Conservation (phyloP, 495 filamentous ascomycete species). For the Neurospora discreta region DNA sequence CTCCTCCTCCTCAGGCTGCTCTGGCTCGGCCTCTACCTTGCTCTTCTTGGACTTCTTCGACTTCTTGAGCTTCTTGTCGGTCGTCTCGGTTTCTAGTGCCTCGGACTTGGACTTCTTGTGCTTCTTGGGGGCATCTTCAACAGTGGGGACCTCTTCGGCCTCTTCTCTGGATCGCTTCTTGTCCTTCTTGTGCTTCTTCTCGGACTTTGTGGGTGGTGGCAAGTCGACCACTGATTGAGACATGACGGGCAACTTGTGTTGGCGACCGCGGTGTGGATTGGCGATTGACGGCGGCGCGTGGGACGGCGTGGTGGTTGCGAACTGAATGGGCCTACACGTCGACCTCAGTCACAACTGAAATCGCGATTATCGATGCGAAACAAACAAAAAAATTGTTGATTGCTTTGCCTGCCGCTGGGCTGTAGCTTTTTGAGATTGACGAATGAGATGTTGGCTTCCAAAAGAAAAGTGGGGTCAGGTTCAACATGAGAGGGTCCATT, state of each 20-base stretch:
- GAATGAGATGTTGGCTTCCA: neutral
- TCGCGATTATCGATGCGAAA: neutral
- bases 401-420: neutral
- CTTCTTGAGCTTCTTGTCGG: constrained; percentile 7
- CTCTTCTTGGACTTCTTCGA: constrained; percentile 22
- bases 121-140: constrained; percentile 10
- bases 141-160: neutral
- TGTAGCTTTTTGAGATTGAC: fast-evolving
- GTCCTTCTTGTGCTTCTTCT: constrained; percentile 14
- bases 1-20: neutral
- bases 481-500: neutral
- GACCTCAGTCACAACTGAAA: neutral
- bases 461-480: neutral
- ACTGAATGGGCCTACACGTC: neutral
- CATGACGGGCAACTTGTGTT: neutral
- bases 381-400: neutral
- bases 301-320: neutral
- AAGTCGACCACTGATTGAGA: neutral
- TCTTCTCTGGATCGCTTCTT: constrained; percentile 5
- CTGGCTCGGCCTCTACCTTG: constrained; percentile 2
- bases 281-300: neutral
- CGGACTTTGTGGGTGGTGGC: constrained; percentile 2
- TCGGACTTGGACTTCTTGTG: constrained; percentile 14
- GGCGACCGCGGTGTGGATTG: neutral
- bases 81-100: neutral